phyloP scores from a whole-genome alignment of 129 eudicot genomes.

The Pulicaria dysenterica region DNA sequence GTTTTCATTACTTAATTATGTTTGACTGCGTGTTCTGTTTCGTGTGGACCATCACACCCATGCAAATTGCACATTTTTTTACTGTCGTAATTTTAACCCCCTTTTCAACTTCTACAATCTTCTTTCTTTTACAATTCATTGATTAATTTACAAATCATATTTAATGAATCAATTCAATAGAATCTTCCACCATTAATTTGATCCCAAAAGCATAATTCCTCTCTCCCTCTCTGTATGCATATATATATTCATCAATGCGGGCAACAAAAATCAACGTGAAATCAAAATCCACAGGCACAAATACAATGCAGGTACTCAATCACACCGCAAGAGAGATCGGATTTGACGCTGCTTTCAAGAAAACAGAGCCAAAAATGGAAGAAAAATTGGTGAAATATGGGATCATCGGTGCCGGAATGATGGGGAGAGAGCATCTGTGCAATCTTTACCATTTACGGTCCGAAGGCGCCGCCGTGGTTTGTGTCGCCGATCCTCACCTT shows the following conservation, averaged over 20 bases:
- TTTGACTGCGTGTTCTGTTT: background rate
- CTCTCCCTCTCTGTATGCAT: conserved; percentile 17
- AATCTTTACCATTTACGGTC: conserved; percentile 73
- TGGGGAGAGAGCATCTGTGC: conserved; percentile 94
- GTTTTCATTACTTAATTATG: no score
- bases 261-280: background rate
- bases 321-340: conserved; percentile 3
- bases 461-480: conserved; percentile 75
- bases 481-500: conserved; percentile 80
- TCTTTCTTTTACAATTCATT: background rate
- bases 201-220: conserved; percentile 26
- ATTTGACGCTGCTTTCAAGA: background rate
- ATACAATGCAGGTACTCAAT: conserved; percentile 1
- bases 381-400: conserved; percentile 63
- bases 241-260: conserved; percentile 10
- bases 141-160: background rate
- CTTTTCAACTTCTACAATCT: conserved; percentile 18
- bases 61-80: background rate
- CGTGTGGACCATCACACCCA: conserved; percentile 1
- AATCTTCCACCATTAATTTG: conserved; percentile 26
- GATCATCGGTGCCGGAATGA: conserved; percentile 96
- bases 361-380: conserved; percentile 5
- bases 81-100: background rate
- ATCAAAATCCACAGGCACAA: background rate
- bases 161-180: background rate